Evolutionary conservation across 2,329 filamentous ascomycete species (phyloP), one percentile per base, ranked within the genome.

Genomic region (Alternaria dauci): DNA sequence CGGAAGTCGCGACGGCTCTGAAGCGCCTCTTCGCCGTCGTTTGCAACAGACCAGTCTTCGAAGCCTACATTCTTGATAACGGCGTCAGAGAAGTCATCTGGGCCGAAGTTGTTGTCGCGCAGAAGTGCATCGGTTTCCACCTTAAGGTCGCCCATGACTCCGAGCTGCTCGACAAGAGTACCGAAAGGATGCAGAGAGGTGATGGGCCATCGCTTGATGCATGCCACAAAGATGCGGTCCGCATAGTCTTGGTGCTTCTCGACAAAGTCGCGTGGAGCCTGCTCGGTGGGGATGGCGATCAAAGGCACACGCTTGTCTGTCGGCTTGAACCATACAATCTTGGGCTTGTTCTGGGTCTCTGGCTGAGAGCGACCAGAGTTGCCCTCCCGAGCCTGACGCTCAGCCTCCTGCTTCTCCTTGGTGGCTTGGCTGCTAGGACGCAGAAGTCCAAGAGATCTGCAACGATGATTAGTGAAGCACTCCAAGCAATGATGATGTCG

Each of bases 321-420:
- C 59, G 95, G 95, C 85, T 99, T 99, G 84, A 99, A 99, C 95
- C 95, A 99, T 42, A 99, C 95, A 81, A 99, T 99, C 88, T 99
- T 99, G 65, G 95, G 95, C 82, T 97, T 97, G 67, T 99, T 95
- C 77, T 96, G 93, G 55, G 94, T 92, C 67, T 91, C 89, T 63
- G 94, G 92, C 67, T 95, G 89, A 54, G 89, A 87, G 62, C 86
- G 87, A 64, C 91, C 89, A 55, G 86, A 86, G 67, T 84, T 86
- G 64, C 94, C 94, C 77, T 98, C 94, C 70, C 94, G 90, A 71
- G 94, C 93, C 68, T 92, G 91, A 65, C 95, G 89, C 83, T 99
- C 95, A 44, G 95, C 95, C 79, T 99, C 95, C 79, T 99, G 95
- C 84, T 98, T 98, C 84, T 99, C 95, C 83, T 98, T 99, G 58